A percentile compares a stretch with the other conserved stretches of the same genome.
phyloP scores from a whole-genome alignment of 2,329 filamentous ascomycete genomes.

The Colletotrichum orbiculare region DNA sequence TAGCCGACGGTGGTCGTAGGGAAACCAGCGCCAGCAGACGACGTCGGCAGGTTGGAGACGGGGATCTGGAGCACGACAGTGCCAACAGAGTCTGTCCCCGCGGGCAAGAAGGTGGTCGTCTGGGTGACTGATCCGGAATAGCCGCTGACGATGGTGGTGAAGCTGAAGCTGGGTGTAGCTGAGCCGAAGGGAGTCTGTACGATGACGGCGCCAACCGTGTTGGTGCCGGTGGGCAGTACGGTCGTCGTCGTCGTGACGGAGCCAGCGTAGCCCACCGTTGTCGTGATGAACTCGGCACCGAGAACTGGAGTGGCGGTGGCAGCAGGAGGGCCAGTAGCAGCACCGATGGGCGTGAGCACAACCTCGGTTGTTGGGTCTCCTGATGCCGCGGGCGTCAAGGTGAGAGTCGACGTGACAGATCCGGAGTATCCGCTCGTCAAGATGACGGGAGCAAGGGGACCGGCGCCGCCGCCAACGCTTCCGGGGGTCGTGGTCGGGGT shows the following conservation, averaged over 20 bases:
- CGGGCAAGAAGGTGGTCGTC: constrained; percentile 10
- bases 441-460: constrained; percentile 2
- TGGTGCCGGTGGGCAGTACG: constrained; percentile 23
- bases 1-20: constrained; percentile 1
- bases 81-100: constrained; percentile 7
- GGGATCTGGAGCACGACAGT: constrained; percentile 11
- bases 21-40: not conserved
- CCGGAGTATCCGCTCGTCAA: constrained; percentile 23
- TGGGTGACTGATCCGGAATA: not conserved
- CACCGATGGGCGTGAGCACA: constrained; percentile 17
- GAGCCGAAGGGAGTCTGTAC: constrained; percentile 11
- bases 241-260: constrained; percentile 8
- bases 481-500: constrained; percentile 14
- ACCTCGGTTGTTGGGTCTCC: constrained; percentile 31
- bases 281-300: constrained; percentile 13
- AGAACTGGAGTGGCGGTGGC: not conserved
- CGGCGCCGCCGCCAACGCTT: not conserved
- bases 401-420: constrained; percentile 25
- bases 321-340: not conserved
- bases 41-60: not conserved
- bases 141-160: constrained; percentile 13
- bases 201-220: constrained; percentile 25
- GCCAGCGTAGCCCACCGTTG: constrained; percentile 20
- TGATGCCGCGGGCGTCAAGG: constrained; percentile 9
- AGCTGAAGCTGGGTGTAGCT: not conserved